Evolutionary conservation across 768 basidiomycete genomes (phyloP), one percentile per base, ranked within the genome.

Genomic region (Coprinellus micaceus): DNA sequence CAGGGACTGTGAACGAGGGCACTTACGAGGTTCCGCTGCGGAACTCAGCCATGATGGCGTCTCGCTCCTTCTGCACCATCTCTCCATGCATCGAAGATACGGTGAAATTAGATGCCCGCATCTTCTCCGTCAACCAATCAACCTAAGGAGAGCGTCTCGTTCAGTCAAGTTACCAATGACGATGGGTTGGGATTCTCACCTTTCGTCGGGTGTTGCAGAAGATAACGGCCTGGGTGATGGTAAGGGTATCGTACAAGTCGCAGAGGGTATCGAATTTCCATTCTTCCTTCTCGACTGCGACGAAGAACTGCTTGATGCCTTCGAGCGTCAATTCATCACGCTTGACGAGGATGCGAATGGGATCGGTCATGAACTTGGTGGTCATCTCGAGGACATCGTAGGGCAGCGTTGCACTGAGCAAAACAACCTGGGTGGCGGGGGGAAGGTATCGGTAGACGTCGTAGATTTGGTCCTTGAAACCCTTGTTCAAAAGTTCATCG

Each of bases 221-320:
- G 69, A 98, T 97, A 69, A 98, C 95, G 47, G 95, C 96, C 81
- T 98, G 96, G 6, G 95, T 98, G 71, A 99, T 98, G 53, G 95
- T 98, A 62, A 99, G 85, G 26, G 96, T 98, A 72, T 98, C 96
- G 74, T 97, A 98, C 47, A 99, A 76, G 75, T 97, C 96, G 69
- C 91, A 97, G 29, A 99, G 81, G 0, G 95, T 98, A 74, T 98
- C 95, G 67, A 97, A 95, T 70, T 99, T 99, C 95, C 95, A 98
- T 68, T 99, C 96, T 73, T 99, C 96, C 76, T 98, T 97, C 75
- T 98, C 96, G 54, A 99, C 96, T 45, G 95, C 96, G 50, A 99
- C 92, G 79, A 94, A 94, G 76, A 95, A 95, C 69, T 96, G 93
- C 66, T 94, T 94, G 76, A 95, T 94, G 9, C 90, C 90, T 67